Evolutionary conservation across 441 rosid species (phyloP), one percentile per base, ranked within the genome.

Genomic region (Pelargonium australe): DNA sequence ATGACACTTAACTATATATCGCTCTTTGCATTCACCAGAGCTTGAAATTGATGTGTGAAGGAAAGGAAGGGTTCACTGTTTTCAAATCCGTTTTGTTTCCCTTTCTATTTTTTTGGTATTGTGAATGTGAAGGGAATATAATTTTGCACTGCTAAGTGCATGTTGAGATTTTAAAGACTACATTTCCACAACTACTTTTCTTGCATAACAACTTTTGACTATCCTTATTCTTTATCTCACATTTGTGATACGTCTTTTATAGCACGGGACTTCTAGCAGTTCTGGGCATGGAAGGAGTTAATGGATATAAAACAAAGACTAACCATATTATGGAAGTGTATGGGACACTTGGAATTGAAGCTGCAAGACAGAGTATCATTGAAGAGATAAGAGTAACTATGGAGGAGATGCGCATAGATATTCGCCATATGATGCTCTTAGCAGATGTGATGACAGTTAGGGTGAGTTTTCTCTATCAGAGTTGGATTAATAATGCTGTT

Each of bases 351-450:
- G 99, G 97, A 79, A 91, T 95, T 71, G 99, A 95, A 79, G 99
- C 99, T 74, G 97, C 99, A 60, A 91, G 99, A 80, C 84, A 76
- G 53, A 83, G 90, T 78, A 90, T 95, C 68, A 91, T 91, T 68
- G 89, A 89, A 72, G 96, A 95, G 85, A 95, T 91, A 76, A 81
- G 80, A 68, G 70, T 75, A 44, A 86, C 86, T 34, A 91, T 95
- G 99, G 87, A 83, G 67, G 97, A 96, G 63, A 95, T 95, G 99
- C 90, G 85, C 88, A 95, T 95, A 69, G 99, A 95, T 83, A 87
- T 82, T 14, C 99, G 99, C 51, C 99, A 91, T 80, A 91, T 95
- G 99, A 91, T 88, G 96, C 99, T 95, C 80, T 84, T 95, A 65
- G 97, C 86, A 73, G 99, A 95, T 80, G 72, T 86, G 69, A 95